Evolutionary conservation across 2,329 filamentous ascomycete species (phyloP).

Genomic region (Calonectria pseudoturangicola): DNA sequence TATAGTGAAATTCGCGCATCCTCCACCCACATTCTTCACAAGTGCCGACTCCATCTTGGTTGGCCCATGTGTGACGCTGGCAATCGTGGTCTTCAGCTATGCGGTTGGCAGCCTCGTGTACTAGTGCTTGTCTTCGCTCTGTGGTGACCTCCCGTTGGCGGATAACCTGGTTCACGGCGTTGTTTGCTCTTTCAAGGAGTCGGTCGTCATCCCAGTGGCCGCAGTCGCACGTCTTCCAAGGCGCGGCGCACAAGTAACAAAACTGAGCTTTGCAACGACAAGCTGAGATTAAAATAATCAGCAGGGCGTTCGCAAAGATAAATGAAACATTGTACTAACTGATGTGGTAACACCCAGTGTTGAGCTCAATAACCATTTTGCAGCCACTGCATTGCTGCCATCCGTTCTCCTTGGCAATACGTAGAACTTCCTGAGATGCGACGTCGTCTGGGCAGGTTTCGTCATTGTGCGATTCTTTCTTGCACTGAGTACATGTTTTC

Average conservation of each 20-base stretch:
- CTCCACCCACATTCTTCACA: constrained; percentile 67
- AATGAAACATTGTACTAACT: constrained; percentile 62
- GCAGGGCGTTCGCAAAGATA: neutral
- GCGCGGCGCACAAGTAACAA: constrained; percentile 67
- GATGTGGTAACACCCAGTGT: constrained; percentile 73
- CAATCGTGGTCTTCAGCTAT: constrained; percentile 63
- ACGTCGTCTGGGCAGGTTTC: constrained; percentile 69
- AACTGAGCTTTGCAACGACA: constrained; percentile 69
- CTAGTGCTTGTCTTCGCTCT: neutral
- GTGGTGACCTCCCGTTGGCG: neutral
- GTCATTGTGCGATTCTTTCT: constrained; percentile 61
- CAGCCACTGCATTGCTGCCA: constrained; percentile 73
- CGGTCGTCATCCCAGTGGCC: constrained; percentile 60
- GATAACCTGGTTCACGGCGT: constrained; percentile 55
- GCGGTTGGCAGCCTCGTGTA: constrained; percentile 13
- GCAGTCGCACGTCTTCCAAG: constrained; percentile 65
- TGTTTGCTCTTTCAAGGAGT: constrained; percentile 57
- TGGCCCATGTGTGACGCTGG: constrained; percentile 60
- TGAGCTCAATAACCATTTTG: constrained; percentile 67
- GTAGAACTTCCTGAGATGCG: constrained; percentile 62
- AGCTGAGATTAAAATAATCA: constrained; percentile 53
- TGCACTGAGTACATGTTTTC: constrained; percentile 72
- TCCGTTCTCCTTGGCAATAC: constrained; percentile 62
- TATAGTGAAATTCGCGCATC: constrained; percentile 65
- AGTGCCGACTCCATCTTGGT: constrained; percentile 55